Base-by-base conservation (phyloP, 345 rosid genomes). In the Iberis pinnata region DNA sequence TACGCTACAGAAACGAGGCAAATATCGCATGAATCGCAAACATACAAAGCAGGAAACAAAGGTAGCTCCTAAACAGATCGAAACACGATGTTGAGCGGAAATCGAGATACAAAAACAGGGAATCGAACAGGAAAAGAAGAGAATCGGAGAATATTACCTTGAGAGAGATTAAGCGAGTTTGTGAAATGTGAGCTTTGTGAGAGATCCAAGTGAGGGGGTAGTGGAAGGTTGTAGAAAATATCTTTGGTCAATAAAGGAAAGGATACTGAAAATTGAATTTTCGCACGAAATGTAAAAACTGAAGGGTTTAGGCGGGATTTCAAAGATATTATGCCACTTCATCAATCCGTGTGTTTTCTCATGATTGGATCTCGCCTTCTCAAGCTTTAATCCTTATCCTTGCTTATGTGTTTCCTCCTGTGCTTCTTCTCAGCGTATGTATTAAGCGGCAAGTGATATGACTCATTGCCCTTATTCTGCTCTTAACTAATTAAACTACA, bases 291-390 rank as follows among this genome's bases (percentile, higher is more conserved):
- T 77, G 88, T 44, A 9, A 46, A 53, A 74, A 76, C 65, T 50
- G 44, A 61, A 64, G 86, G 87, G 83, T 86, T 83, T 81, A 71
- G 83, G 90, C 88, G 94, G 90, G 90, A 78, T 82, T 78, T 79
- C 64, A 65, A 60, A 72, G 9, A 57, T 73, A 68, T 71, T 19
- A 33, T 38, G 72, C 78, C 96, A 89, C 54, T 83, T 89, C 81
- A 80, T 3, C 75, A 55, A 82, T 89, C 96, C 65, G 31, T 6
- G 87, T 52, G 71, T 16, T 49, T 24, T 19, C 0, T 14, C 1
- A 0, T 9, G 0, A 79, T 72, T 77, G 76, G 80, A 27, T 58
- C 36, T 35, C 14, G 17, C 2, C 9, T 49, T 68, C 44, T 35
- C 49, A 47, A 56, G 77, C 65, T 70, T 57, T 20, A 27, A n/a